Evolutionary conservation across 177 flowering plant genomes (phyloP), one percentile per base, ranked within the genome.

Genomic region (Vitis hybrid): DNA sequence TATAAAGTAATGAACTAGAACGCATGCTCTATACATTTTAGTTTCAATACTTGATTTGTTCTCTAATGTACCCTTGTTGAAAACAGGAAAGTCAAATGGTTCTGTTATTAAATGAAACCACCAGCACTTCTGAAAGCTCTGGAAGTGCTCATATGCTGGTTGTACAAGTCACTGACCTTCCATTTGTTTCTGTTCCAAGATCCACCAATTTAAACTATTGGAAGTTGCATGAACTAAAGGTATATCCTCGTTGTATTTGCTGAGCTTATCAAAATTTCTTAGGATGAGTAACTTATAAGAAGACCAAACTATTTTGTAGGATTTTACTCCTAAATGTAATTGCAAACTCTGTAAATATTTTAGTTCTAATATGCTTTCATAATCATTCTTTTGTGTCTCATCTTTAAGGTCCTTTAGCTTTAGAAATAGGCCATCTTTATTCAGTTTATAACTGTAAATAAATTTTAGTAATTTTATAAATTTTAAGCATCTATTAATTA

Each of bases 61-160:
- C 13, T 18, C 55, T 55, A 56, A 70, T 60, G 54, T 34, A 5
- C 13, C 22, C 51, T 72, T 67, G 16, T 29, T 66, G 63, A 53
- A 70, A 80, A 76, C 91, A 96, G 99, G 99, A 93, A 52, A 70
- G 71, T 61, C 97, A 93, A 77, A 76, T 96, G 73, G 93, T 93
- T 69, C 59, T 96, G 59, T 70, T 96, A 62, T 69, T 93, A 65
- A 90, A 93, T 78, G 87, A 86, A 77, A 77, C 72, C 52, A 50
- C 77, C 48, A n/a, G 69, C 16, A 55, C 79, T 70, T 80, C 94
- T 66, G 98, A 96, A 63, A 81, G 83, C 80, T 70, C 85, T 31
- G 98, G 85, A 54, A 83, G 73, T 72, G 90, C 92, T 50, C 80
- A 70, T 65, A 77, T 96, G 86, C 84, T 90, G 90, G 82, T 90